Evolutionary conservation across 179 eudicot species (phyloP).

Genomic region (Heliamphora pulchella): DNA sequence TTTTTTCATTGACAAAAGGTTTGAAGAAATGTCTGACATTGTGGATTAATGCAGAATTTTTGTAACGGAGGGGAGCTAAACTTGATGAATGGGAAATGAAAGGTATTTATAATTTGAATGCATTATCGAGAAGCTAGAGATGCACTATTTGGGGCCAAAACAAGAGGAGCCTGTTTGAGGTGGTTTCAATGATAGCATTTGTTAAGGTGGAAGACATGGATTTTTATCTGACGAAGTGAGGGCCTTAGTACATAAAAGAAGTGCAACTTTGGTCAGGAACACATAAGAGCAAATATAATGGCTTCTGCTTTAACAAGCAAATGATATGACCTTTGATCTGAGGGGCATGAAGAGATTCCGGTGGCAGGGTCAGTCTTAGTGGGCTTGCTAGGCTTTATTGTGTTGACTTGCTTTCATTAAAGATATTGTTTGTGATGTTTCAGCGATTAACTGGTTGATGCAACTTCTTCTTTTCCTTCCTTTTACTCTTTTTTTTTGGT

Average conservation of each 20-base stretch:
- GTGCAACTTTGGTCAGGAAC: not conserved
- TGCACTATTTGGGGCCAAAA: not conserved
- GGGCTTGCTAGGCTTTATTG: not conserved
- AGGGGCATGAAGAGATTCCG: not conserved
- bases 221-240: not conserved
- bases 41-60: not conserved
- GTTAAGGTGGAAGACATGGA: not conserved
- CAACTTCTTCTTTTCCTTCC: not conserved
- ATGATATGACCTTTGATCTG: constrained; percentile 1
- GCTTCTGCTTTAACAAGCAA: not conserved
- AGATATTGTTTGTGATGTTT: not conserved
- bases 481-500: no score
- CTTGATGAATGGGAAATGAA: not conserved
- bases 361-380: not conserved
- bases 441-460: not conserved
- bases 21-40: not conserved
- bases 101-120: not conserved
- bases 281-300: not conserved
- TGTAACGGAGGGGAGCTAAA: not conserved
- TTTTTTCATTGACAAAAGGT: not conserved
- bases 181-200: not conserved
- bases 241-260: not conserved
- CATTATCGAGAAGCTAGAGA: not conserved
- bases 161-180: not conserved
- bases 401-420: not conserved